These are phyloP conservation scores for Chaetomium tenue DNA, from an alignment of 495 filamentous ascomycete genomes.

Conservation along the genomic window DNA sequence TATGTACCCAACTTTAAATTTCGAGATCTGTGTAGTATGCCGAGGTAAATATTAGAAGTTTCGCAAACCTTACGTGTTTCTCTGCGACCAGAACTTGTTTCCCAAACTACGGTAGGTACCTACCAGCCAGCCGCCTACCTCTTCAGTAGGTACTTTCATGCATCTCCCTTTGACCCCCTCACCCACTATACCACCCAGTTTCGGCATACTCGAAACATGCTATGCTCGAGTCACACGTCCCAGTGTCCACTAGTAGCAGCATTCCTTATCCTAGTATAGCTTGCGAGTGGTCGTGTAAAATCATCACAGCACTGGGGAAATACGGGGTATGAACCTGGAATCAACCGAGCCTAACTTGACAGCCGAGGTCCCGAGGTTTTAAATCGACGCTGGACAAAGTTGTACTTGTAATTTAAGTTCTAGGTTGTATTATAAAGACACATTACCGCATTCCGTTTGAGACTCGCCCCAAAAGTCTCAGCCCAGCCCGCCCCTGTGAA, in stretches of 20 bases:
- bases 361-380: slow-evolving; percentile 13
- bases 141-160: no score
- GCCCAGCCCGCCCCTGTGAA: neutral
- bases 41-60: no score
- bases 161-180: neutral
- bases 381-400: neutral
- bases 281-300: slow-evolving; percentile 4
- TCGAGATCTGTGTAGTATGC: neutral
- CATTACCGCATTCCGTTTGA: no score
- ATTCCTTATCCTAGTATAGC: neutral
- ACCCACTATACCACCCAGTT: neutral
- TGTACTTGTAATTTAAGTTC: neutral
- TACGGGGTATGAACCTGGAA: no score
- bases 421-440: neutral
- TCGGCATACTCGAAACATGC: neutral
- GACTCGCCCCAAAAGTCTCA: neutral
- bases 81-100: no score
- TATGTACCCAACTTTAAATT: no score
- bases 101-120: no score
- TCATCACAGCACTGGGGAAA: no score
- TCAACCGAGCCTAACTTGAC: neutral
- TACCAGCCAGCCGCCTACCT: no score
- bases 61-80: no score
- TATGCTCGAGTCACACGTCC: neutral
- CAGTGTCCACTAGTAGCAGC: neutral